These are phyloP conservation scores for Ogataea zsoltii DNA, from an alignment of 805 yeast species.

Conservation along the genomic window DNA sequence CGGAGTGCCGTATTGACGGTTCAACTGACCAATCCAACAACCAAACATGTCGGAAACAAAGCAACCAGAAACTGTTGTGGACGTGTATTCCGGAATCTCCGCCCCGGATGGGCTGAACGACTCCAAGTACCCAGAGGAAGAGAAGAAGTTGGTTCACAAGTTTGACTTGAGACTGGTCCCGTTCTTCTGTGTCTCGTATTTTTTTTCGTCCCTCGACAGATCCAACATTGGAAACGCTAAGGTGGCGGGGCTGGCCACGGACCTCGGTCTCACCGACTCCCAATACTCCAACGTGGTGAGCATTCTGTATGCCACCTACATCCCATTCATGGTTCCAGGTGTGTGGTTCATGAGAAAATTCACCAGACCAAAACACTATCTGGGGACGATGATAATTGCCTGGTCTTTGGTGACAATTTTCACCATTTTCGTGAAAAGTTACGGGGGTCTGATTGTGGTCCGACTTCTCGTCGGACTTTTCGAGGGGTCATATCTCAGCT, in stretches of 20 bases:
- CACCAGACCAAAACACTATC: slow-evolving; percentile 34
- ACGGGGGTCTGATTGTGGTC: slow-evolving; percentile 57
- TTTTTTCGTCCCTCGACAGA: slow-evolving; percentile 51
- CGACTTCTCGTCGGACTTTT: slow-evolving; percentile 65
- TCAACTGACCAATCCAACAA: no score
- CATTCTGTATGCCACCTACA: slow-evolving; percentile 49
- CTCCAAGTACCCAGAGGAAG: slow-evolving; percentile 1
- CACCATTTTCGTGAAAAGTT: slow-evolving; percentile 50
- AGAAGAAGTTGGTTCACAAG: slow-evolving; percentile 18
- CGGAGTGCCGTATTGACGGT: no score
- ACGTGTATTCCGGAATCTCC: not conserved
- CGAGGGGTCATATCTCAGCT: slow-evolving; percentile 72
- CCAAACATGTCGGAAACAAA: not conserved
- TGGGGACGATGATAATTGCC: slow-evolving; percentile 33
- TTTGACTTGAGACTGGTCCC: slow-evolving; percentile 46
- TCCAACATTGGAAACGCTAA: slow-evolving; percentile 62
- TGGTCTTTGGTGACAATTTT: slow-evolving; percentile 43
- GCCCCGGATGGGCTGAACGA: not conserved
- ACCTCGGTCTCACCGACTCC: slow-evolving; percentile 37
- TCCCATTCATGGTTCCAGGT: slow-evolving; percentile 40
- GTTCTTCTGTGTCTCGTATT: slow-evolving; percentile 42
- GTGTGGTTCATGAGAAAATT: slow-evolving; percentile 36
- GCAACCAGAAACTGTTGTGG: not conserved
- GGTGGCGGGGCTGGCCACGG: slow-evolving; percentile 49
- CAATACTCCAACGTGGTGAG: slow-evolving; percentile 47